Evolutionary conservation across 2,329 filamentous ascomycete genomes (phyloP), one percentile per base, ranked within the genome.

Genomic region (Trichoderma citrinoviride): DNA sequence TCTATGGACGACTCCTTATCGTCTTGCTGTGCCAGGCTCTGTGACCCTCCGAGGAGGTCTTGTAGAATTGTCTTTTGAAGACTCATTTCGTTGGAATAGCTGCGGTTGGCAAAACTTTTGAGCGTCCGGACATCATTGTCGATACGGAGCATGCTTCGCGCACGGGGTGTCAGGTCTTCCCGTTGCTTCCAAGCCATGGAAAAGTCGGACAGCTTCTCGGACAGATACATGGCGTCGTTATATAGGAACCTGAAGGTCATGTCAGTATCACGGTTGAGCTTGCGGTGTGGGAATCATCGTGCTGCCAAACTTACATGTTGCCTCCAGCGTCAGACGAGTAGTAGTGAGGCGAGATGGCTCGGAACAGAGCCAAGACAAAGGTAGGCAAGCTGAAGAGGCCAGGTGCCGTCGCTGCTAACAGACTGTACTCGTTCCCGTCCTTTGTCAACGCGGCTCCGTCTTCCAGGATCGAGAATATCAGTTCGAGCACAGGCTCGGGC

Each of bases 351-450:
- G 91, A 90, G 2, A 92, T 86, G 3, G 91, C 90, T 56, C 91
- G 83, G 75, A 93, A 95, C 77, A 93, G 86, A n/a, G 90, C 90
- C 49, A 95, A 79, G 1, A 88, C 83, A 19, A 92, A 83, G 0
- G 87, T 90, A 1, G 91, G 91, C 3, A 95, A 77, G 41, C 83
- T 83, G 71, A 92, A 92, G 0, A 95, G 79, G 0, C 88, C 90
- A 7, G 85, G 80, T 0, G 88, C 89, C 5, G 89, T 90, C 14
- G 88, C 80, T 1, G 87, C 83, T 57, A 94, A 86, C 0, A 88
- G 83, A 12, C 84, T 82, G 33, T 77, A 77, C 29, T 83, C 79
- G 43, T 72, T 77, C 80, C 81, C 77, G 75, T 68, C 85, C 76
- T 46, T 81, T 73, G 86, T 85, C 53, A 94, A 78, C 0, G 80